These are phyloP conservation scores for Tetradesmus lagerheimii DNA, from an alignment of 139 green algal genomes.

Conservation along the genomic window DNA sequence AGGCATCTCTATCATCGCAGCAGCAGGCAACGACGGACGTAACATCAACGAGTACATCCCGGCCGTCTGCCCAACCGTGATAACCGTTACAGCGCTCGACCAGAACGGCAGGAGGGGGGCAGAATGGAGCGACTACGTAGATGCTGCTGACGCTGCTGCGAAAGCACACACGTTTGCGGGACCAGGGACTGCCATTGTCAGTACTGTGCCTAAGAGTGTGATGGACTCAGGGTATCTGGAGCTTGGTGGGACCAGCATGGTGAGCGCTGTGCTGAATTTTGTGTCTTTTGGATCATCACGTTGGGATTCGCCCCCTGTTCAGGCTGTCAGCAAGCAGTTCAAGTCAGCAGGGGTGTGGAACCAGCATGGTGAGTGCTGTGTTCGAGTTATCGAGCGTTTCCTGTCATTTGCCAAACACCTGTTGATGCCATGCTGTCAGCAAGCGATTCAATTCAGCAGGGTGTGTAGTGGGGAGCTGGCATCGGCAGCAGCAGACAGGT, in stretches of 20 bases:
- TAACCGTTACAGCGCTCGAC: constrained; percentile 13
- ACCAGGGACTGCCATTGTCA: neutral
- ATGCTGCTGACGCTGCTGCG: neutral
- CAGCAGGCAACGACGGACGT: constrained; percentile 6
- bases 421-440: too few species aligned
- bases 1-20: neutral
- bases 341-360: too few species aligned
- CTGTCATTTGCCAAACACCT: too few species aligned
- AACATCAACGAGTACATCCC: constrained; percentile 1
- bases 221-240: neutral
- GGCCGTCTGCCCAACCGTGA: constrained; percentile 8
- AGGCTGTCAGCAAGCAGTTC: too few species aligned
- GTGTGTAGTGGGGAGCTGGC: too few species aligned
- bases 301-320: neutral
- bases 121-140: neutral
- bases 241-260: neutral
- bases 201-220: neutral
- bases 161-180: constrained; percentile 2
- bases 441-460: too few species aligned
- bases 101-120: neutral
- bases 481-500: neutral
- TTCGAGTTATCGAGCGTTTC: too few species aligned
- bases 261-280: neutral
- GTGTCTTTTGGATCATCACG: neutral
- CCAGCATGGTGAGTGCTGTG: too few species aligned